phyloP scores from a whole-genome alignment of 257 asterid species.

The Avicennia marina region DNA sequence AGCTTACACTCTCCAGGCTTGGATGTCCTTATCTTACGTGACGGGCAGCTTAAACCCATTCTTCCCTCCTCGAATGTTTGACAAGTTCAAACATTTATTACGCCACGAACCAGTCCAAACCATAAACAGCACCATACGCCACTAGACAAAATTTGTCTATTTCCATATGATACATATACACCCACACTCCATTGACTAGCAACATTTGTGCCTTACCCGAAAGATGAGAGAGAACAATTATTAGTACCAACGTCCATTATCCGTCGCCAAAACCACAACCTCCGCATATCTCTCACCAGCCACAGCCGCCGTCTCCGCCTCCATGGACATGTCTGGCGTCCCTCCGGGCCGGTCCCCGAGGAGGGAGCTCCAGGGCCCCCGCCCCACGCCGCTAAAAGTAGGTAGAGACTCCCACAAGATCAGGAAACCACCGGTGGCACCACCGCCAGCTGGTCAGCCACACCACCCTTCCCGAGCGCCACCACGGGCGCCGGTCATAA shows the following conservation, averaged over 20 bases:
- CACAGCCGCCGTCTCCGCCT: conserved; percentile 15
- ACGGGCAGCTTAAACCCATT: conserved; percentile 3
- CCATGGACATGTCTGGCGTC: conserved; percentile 48
- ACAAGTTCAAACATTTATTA: conserved; percentile 55
- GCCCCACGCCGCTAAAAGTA: conserved; percentile 77
- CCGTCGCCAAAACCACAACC: background rate
- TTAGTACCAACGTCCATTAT: too few species aligned
- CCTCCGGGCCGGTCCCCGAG: conserved; percentile 53
- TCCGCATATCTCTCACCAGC: background rate
- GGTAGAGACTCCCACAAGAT: conserved; percentile 85
- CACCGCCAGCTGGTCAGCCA: conserved; percentile 19
- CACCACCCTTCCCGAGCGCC: conserved; percentile 31
- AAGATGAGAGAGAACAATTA: too few species aligned
- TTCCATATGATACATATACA: background rate
- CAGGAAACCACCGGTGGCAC: conserved; percentile 68
- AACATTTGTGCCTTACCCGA: background rate
- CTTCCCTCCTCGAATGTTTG: conserved; percentile 26
- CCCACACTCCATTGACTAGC: conserved; percentile 47
- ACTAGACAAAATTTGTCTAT: too few species aligned
- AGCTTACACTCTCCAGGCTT: too few species aligned
- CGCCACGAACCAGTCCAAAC: conserved; percentile 33
- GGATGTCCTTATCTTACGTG: too few species aligned
- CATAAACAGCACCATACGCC: conserved; percentile 15
- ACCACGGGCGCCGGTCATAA: conserved; percentile 81
- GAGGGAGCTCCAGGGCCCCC: conserved; percentile 80